These are phyloP conservation scores for Monilinia fructicola DNA, from an alignment of 2,329 filamentous ascomycete species.

Conservation along the genomic window DNA sequence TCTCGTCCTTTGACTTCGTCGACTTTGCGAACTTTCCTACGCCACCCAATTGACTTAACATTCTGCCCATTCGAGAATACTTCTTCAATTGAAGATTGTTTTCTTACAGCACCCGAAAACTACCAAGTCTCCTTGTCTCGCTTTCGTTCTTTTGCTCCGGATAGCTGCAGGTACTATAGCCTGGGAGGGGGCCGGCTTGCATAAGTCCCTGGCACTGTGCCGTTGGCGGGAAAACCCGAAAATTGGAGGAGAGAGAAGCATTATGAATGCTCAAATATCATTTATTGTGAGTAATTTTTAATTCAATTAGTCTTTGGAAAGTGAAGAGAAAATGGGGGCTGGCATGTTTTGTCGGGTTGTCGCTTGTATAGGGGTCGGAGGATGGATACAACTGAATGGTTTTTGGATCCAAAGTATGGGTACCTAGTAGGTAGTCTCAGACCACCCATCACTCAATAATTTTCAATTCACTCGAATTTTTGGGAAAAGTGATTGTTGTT, in stretches of 20 bases:
- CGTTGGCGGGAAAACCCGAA: slow-evolving; percentile 26
- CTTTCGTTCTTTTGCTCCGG: slow-evolving; percentile 26
- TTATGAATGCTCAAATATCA: slow-evolving; percentile 58
- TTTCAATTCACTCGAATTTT: not conserved
- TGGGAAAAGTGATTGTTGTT: not conserved
- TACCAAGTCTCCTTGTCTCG: slow-evolving; percentile 10
- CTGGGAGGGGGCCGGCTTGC: slow-evolving; percentile 32
- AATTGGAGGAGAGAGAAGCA: slow-evolving; percentile 34
- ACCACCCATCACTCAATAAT: not conserved
- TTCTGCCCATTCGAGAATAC: not conserved
- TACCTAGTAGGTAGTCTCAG: not conserved
- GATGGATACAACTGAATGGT: slow-evolving; percentile 12
- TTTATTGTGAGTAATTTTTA: slow-evolving; percentile 51
- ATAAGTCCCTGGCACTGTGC: slow-evolving; percentile 32
- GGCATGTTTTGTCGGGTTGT: slow-evolving; percentile 15
- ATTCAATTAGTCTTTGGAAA: not conserved
- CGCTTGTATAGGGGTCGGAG: slow-evolving; percentile 17
- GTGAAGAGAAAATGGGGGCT: not conserved
- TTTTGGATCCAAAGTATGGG: slow-evolving; percentile 5
- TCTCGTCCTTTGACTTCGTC: not conserved
- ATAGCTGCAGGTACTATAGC: slow-evolving; percentile 38
- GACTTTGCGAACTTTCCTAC: slow-evolving; percentile 1
- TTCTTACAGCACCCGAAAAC: slow-evolving; percentile 4
- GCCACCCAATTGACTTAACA: slow-evolving; percentile 3
- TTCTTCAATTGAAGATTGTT: not conserved